Percentiles rank a stretch among this genome's conserved stretches.
These are phyloP conservation scores for Juglanconis sp. DNA, from an alignment of 2,329 filamentous ascomycete species.

Conservation along the genomic window DNA sequence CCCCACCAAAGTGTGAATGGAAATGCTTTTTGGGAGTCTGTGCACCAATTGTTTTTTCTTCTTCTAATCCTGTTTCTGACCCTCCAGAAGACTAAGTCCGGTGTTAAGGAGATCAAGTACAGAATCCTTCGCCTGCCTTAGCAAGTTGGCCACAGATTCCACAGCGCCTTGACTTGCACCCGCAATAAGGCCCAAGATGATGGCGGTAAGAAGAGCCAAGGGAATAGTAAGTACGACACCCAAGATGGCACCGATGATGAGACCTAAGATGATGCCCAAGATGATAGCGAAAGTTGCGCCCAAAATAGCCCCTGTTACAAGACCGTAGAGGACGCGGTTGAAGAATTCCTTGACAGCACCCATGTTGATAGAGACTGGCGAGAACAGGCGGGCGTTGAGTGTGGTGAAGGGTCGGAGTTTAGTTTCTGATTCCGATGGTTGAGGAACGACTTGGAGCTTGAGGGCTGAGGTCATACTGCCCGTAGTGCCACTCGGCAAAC, in stretches of 20 bases:
- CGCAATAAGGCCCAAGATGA: slow-evolving; percentile 3
- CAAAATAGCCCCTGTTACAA: neutral
- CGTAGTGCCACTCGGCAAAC: no score
- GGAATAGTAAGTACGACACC: slow-evolving; percentile 1
- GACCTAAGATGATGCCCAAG: slow-evolving; percentile 1
- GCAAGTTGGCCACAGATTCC: neutral
- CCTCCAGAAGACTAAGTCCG: neutral
- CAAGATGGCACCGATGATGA: slow-evolving; percentile 2
- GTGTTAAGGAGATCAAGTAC: neutral
- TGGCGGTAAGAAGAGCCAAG: neutral
- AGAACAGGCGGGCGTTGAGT: neutral
- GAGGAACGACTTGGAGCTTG: neutral
- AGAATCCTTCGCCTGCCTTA: neutral
- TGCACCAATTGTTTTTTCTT: neutral
- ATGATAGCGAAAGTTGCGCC: slow-evolving; percentile 1
- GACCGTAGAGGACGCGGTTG: slow-evolving; percentile 9
- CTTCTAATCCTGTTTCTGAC: neutral
- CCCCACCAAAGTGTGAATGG: no score
- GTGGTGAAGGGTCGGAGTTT: neutral
- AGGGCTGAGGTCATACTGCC: no score
- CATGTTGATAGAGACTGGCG: neutral
- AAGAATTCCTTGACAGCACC: slow-evolving; percentile 5
- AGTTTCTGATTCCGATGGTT: neutral
- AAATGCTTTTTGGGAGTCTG: no score
- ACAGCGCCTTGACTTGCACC: slow-evolving; percentile 9